phyloP scores from a whole-genome alignment of 257 asterid genomes.

The Petrea volubilis region DNA sequence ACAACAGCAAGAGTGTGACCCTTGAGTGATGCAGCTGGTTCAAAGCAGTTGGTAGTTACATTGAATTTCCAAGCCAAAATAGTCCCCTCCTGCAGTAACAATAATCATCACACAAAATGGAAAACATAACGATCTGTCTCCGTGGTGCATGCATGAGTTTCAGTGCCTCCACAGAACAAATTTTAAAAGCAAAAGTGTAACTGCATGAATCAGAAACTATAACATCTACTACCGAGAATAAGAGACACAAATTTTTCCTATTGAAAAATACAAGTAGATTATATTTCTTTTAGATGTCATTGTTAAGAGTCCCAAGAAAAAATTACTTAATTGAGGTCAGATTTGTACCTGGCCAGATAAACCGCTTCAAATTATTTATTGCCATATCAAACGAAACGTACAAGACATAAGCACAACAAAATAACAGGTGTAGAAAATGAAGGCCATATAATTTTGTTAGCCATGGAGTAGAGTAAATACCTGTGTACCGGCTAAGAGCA shows the following conservation, averaged over 20 bases:
- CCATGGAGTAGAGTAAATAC: constrained; percentile 41
- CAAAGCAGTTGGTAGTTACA: constrained; percentile 71
- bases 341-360: background rate
- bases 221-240: background rate
- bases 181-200: no score
- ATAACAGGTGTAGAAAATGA: background rate
- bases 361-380: constrained; percentile 1
- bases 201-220: no score
- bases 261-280: background rate
- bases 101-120: constrained; percentile 14
- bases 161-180: background rate
- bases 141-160: background rate
- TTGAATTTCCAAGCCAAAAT: constrained; percentile 91
- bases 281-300: background rate
- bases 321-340: background rate
- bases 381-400: background rate
- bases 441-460: background rate
- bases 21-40: constrained; percentile 82
- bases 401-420: background rate
- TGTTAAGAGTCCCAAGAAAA: background rate
- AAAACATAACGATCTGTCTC: background rate
- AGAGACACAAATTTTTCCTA: background rate
- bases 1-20: constrained; percentile 93
- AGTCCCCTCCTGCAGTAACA: constrained; percentile 69
- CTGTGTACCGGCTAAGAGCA: constrained; percentile 94